Conservation (phyloP, 106 monocot genomes). For the Dioscorea zingiberensis region DNA sequence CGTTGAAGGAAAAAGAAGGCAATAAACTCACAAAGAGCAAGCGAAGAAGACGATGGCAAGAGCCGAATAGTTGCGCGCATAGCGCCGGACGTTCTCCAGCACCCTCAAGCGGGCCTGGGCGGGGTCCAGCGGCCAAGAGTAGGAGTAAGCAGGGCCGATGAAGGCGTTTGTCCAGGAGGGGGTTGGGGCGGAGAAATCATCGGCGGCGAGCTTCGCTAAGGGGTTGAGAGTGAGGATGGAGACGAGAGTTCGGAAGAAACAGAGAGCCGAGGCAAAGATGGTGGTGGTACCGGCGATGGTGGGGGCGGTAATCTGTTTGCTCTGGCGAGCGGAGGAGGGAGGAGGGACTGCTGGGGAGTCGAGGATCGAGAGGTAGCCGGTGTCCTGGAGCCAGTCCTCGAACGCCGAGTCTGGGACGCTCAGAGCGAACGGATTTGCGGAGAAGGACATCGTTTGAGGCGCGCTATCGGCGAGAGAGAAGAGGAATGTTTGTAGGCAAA, state of each 20-base stretch:
- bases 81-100: conserved; percentile 86
- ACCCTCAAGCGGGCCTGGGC: conserved; percentile 70
- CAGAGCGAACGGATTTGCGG: conserved; percentile 69
- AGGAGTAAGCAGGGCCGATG: conserved; percentile 41
- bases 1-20: neutral
- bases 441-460: conserved; percentile 41
- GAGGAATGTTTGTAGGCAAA: no score
- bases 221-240: conserved; percentile 72
- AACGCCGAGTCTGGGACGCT: conserved; percentile 77
- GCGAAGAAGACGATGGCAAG: conserved; percentile 57
- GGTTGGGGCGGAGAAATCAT: conserved; percentile 43
- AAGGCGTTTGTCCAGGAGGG: conserved; percentile 76
- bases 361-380: conserved; percentile 86
- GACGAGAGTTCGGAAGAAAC: conserved; percentile 33
- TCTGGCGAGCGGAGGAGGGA: neutral
- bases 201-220: conserved; percentile 58
- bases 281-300: neutral
- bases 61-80: conserved; percentile 63
- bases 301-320: neutral
- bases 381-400: conserved; percentile 88
- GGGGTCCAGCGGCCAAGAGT: conserved; percentile 65
- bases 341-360: conserved; percentile 29
- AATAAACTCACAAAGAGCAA: conserved; percentile 57
- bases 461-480: no score
- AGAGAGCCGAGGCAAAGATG: conserved; percentile 2